A percentile compares a stretch with the other conserved stretches of the same genome.
phyloP scores from a whole-genome alignment of 306 rosid genomes.

The Malus orientalis region DNA sequence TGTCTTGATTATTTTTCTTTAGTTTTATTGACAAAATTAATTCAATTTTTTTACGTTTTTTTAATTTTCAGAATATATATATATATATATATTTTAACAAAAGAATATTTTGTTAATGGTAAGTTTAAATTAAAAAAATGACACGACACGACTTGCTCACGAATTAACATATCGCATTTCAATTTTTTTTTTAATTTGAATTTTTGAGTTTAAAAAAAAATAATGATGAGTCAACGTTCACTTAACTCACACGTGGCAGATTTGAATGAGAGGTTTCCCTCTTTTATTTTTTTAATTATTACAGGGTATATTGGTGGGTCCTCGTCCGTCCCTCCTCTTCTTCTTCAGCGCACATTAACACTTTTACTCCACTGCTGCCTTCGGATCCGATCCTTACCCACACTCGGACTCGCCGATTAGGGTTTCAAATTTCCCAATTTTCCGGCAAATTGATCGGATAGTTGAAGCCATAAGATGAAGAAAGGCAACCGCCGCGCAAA shows the following conservation, averaged over 20 bases:
- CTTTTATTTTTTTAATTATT: background rate
- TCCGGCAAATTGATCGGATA: background rate
- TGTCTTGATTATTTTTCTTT: too few relatives aligned
- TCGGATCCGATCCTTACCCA: background rate
- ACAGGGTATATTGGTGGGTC: background rate
- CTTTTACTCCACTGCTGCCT: background rate
- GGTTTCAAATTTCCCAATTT: background rate
- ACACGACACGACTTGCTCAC: too few relatives aligned
- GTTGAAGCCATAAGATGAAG: slow-evolving; percentile 35
- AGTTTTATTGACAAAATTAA: too few relatives aligned
- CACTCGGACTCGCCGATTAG: background rate
- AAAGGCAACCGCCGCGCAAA: slow-evolving; percentile 58
- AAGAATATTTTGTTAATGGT: too few relatives aligned
- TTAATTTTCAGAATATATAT: too few relatives aligned
- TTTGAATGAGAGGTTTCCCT: slow-evolving; percentile 49
- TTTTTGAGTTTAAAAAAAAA: background rate
- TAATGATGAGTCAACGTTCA: background rate
- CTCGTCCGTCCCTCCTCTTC: background rate
- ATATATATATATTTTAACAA: too few relatives aligned
- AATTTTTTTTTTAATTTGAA: background rate
- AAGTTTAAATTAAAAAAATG: too few relatives aligned
- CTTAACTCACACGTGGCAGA: slow-evolving; percentile 18
- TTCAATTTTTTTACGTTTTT: too few relatives aligned
- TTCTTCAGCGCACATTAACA: background rate
- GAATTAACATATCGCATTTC: background rate